Evolutionary conservation across 2,329 filamentous ascomycete species (phyloP).

Genomic region (Cordyceps farinosa): DNA sequence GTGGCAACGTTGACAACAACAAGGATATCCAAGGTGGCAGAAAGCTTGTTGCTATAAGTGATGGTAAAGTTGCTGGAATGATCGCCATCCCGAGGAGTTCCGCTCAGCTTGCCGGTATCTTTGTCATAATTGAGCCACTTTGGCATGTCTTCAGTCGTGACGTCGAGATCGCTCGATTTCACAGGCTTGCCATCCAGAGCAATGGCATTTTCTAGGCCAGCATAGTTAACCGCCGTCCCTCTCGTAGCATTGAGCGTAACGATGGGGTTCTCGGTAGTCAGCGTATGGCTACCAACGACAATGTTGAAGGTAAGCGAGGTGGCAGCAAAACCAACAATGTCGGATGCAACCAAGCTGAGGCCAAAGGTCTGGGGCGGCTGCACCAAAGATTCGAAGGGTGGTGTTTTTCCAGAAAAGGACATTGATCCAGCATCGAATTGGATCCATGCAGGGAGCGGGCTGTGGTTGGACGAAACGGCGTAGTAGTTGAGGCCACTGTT

Average conservation of each 20-base stretch:
- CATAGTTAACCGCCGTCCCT: constrained; percentile 51
- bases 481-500: constrained; percentile 64
- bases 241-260: constrained; percentile 56
- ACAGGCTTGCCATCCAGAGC: constrained; percentile 55
- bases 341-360: constrained; percentile 72
- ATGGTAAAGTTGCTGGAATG: constrained; percentile 61
- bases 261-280: constrained; percentile 58
- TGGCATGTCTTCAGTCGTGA: constrained; percentile 53
- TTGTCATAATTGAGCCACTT: constrained; percentile 67
- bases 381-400: constrained; percentile 58
- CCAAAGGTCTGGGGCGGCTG: constrained; percentile 69
- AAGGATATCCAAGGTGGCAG: constrained; percentile 56
- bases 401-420: constrained; percentile 68
- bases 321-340: constrained; percentile 73
- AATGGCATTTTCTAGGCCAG: constrained; percentile 48
- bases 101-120: constrained; percentile 58
- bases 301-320: constrained; percentile 65
- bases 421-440: constrained; percentile 63
- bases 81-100: constrained; percentile 58
- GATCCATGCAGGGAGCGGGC: constrained; percentile 83
- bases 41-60: constrained; percentile 55
- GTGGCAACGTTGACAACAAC: constrained; percentile 39
- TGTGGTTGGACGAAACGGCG: constrained; percentile 70
- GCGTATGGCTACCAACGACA: constrained; percentile 65
- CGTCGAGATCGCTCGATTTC: constrained; percentile 47